A percentile compares a stretch with the other conserved stretches of the same genome.
Conservation (phyloP, 1,139 yeast species). For the Pneumocystis murina region DNA sequence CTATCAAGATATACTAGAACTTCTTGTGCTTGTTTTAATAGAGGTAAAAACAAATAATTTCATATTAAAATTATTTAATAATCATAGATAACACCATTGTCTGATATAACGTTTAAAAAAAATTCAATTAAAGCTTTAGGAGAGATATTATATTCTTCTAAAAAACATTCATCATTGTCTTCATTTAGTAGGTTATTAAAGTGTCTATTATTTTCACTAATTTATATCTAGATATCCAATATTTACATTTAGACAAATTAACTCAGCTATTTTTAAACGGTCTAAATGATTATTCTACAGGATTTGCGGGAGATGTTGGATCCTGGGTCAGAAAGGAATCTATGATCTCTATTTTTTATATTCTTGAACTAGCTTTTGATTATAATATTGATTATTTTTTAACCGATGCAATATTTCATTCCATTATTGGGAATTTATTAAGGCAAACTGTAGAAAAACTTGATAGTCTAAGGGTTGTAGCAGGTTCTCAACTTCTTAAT, state of each 20-base stretch:
- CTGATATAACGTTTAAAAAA: neutral
- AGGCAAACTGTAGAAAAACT: slow-evolving; percentile 9
- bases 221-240: neutral
- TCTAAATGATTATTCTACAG: slow-evolving; percentile 25
- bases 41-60: neutral
- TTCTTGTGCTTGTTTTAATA: neutral
- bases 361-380: slow-evolving; percentile 19
- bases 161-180: neutral
- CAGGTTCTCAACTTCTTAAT: neutral
- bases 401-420: neutral
- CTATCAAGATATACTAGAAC: neutral
- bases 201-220: neutral
- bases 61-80: neutral
- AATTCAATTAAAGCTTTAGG: neutral
- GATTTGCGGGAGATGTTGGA: slow-evolving; percentile 38
- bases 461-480: slow-evolving; percentile 2
- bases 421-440: slow-evolving; percentile 1
- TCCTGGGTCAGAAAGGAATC: slow-evolving; percentile 47
- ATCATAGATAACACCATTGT: neutral
- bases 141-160: neutral
- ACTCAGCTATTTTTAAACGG: slow-evolving; percentile 15
- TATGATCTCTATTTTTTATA: slow-evolving; percentile 26
- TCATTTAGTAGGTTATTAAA: neutral
- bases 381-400: slow-evolving; percentile 12
- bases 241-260: neutral